phyloP scores from a whole-genome alignment of 1,139 yeast species.

The Taphrina deformans region DNA sequence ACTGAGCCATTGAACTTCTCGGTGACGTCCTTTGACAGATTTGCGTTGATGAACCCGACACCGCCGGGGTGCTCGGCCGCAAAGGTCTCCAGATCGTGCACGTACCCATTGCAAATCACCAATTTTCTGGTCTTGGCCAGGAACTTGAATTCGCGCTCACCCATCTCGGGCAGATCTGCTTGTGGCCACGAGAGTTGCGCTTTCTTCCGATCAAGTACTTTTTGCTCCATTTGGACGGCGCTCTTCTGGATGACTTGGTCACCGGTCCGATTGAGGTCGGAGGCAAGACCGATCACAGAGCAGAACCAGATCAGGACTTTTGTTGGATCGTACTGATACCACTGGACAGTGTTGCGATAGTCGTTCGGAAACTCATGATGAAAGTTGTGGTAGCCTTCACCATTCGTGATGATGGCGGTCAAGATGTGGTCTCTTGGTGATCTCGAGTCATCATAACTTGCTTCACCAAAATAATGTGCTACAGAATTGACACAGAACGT shows the following conservation, averaged over 20 bases:
- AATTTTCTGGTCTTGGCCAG: slow-evolving; percentile 62
- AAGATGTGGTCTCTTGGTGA: slow-evolving; percentile 94
- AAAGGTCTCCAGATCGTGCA: slow-evolving; percentile 83
- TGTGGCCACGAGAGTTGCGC: slow-evolving; percentile 81
- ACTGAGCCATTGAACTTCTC: slow-evolving; percentile 98
- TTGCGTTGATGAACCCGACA: slow-evolving; percentile 76
- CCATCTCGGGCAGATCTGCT: slow-evolving; percentile 85
- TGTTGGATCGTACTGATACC: slow-evolving; percentile 99
- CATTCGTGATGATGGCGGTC: slow-evolving; percentile 93
- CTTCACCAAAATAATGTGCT: slow-evolving; percentile 97
- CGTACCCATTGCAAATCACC: slow-evolving; percentile 87
- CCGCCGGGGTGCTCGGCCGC: slow-evolving; percentile 97
- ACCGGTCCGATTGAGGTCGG: slow-evolving; percentile 86
- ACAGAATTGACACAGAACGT: slow-evolving; percentile 97
- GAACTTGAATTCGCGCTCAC: slow-evolving; percentile 73
- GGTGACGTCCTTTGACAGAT: slow-evolving; percentile 93
- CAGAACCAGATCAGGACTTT: slow-evolving; percentile 70
- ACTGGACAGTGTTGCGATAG: slow-evolving; percentile 93
- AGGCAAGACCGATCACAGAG: slow-evolving; percentile 80
- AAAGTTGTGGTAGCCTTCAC: slow-evolving; percentile 99
- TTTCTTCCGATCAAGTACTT: slow-evolving; percentile 83
- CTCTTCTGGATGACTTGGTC: slow-evolving; percentile 97
- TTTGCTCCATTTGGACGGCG: slow-evolving; percentile 90
- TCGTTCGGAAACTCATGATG: slow-evolving; percentile 99
- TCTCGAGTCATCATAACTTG: slow-evolving; percentile 92